Percentiles rank a stretch among this genome's conserved stretches.
phyloP scores from a whole-genome alignment of 257 asterid genomes.

The Pogostemon cablin region DNA sequence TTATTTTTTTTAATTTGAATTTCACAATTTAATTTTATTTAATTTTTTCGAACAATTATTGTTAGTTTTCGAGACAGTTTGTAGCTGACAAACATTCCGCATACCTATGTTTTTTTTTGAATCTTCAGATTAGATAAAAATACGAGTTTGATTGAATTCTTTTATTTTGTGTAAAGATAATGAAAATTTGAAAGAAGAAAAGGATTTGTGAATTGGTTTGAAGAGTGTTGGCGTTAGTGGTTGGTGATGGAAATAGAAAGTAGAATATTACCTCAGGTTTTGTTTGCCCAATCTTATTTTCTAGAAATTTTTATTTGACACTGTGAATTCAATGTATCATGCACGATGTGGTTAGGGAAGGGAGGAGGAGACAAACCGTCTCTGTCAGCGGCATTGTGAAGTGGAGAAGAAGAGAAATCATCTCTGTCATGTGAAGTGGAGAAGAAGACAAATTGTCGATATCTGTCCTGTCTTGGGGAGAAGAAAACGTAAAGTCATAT shows the following conservation, averaged over 20 bases:
- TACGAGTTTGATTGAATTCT: neutral
- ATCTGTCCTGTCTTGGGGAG: no score
- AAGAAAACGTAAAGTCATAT: no score
- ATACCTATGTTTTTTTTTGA: neutral
- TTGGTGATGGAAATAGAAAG: conserved; percentile 23
- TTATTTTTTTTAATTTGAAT: neutral
- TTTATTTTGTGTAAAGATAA: conserved; percentile 9
- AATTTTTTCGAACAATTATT: neutral
- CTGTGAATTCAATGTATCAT: no score
- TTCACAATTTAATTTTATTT: neutral
- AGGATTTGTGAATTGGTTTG: conserved; percentile 23
- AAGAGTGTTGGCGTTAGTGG: conserved; percentile 31
- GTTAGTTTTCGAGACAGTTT: conserved; percentile 4
- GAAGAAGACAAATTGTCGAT: no score
- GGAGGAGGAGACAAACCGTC: no score
- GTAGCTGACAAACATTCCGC: neutral
- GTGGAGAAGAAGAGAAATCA: no score
- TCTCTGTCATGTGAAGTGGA: no score
- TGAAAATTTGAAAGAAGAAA: conserved; percentile 18
- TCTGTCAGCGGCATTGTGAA: no score
- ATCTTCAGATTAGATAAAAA: neutral
- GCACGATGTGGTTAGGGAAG: no score
- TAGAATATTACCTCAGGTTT: no score
- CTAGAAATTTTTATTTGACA: no score
- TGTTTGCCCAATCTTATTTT: no score